Evolutionary conservation across 2,329 filamentous ascomycete species (phyloP), one percentile per base, ranked within the genome.

Genomic region (Lasiodiplodia theobromae): DNA sequence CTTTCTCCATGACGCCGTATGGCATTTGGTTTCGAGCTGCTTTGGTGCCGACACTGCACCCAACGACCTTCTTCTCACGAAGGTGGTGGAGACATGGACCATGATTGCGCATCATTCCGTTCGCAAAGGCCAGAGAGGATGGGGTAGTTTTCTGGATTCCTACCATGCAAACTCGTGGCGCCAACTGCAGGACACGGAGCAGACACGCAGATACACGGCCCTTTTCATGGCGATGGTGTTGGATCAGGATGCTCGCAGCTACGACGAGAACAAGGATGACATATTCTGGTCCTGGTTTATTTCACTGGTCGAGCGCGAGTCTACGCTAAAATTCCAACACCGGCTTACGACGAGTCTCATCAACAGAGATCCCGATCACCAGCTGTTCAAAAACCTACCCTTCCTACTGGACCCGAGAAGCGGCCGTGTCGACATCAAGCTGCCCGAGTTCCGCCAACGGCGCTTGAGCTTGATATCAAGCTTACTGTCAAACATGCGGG

Each of bases 311-410:
- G 88, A 90, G 72, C 82, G 88, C 60, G 85, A 87, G 64, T 86
- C 87, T 2, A 81, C 85, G 77, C 80, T 91, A 53, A 88, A 89
- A 72, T 89, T 86, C 70, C 88, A 91, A 73, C 83, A 89, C 74
- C 77, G 79, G 28, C 80, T 90, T 7, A 87, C 88, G 0, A 77
- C 81, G n/a, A 81, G 82, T 3, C 74, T 91, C 44, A 74, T 89
- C 38, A 86, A 86, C 64, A 75, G 74, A n/a, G 79, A 82, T 69
- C 68, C 74, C 0, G 60, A 75, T 0, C 82, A 88, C 62, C 80
- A 82, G 0, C 74, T 91, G 4, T 77, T 90, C 57, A 73, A 78
- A 21, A 89, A 90, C 69, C 77, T 89, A 49, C 88, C 88, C 0
- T 90, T 91, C 72, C 82, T 78, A 47, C 31, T 40, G 31, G 23